A percentile compares a stretch with the other conserved stretches of the same genome.
These are phyloP conservation scores for Populus ilicifolia DNA, from an alignment of 345 rosid species.

Conservation along the genomic window DNA sequence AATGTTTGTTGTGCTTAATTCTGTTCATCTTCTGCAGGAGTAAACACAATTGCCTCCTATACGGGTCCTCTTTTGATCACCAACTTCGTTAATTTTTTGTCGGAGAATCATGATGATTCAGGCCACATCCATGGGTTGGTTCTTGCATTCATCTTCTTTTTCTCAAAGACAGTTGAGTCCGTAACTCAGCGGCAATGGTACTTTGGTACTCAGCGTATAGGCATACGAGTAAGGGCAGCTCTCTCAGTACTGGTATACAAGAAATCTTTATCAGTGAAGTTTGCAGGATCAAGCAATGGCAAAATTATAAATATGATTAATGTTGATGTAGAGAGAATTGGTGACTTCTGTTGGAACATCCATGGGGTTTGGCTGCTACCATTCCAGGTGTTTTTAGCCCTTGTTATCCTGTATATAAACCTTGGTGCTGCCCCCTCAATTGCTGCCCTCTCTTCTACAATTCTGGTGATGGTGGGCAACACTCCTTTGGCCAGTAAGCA, in stretches of 20 bases:
- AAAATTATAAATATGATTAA: constrained; percentile 52
- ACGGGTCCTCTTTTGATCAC: constrained; percentile 59
- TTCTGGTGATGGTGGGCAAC: constrained; percentile 60
- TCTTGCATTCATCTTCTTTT: constrained; percentile 52
- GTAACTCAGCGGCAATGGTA: constrained; percentile 63
- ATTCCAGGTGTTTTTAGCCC: constrained; percentile 54
- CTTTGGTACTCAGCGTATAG: constrained; percentile 63
- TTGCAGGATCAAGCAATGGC: constrained; percentile 41
- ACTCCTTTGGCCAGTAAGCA: constrained; percentile 61
- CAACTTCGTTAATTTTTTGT: constrained; percentile 56
- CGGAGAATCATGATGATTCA: constrained; percentile 32
- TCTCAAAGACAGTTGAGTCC: constrained; percentile 60
- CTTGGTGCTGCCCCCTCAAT: constrained; percentile 54
- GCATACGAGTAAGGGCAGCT: constrained; percentile 51
- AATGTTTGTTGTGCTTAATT: neutral
- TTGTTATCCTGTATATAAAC: constrained; percentile 43
- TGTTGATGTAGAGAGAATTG: constrained; percentile 62
- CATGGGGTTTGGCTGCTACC: constrained; percentile 73
- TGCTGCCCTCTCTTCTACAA: constrained; percentile 50
- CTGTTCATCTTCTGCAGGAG: constrained; percentile 32
- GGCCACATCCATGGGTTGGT: constrained; percentile 40
- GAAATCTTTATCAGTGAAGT: constrained; percentile 47
- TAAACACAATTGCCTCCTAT: constrained; percentile 52
- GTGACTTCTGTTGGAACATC: constrained; percentile 57
- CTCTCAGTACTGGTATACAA: constrained; percentile 49